Percentiles rank a stretch among this genome's conserved stretches.
These are phyloP conservation scores for Aureobasidium sp. DNA, from an alignment of 2,329 filamentous ascomycete species.

Conservation along the genomic window DNA sequence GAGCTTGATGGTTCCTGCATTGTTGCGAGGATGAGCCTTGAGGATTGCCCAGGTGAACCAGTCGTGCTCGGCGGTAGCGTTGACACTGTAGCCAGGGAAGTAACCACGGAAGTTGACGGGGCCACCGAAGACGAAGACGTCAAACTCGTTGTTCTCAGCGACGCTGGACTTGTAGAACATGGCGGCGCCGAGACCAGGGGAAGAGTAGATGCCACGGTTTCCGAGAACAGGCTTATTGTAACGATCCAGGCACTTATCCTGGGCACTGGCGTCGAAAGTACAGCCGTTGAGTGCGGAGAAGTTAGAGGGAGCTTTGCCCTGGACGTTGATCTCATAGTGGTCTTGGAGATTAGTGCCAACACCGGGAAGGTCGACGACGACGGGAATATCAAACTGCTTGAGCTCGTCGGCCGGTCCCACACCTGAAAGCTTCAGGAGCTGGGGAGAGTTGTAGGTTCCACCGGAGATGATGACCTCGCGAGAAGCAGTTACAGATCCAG, in stretches of 20 bases:
- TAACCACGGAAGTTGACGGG: slow-evolving; percentile 50
- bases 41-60: slow-evolving; percentile 47
- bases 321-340: slow-evolving; percentile 48
- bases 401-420: slow-evolving; percentile 52
- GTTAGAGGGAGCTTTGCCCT: slow-evolving; percentile 38
- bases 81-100: slow-evolving; percentile 47
- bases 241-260: slow-evolving; percentile 34
- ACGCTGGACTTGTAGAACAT: slow-evolving; percentile 35
- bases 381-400: slow-evolving; percentile 44
- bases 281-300: slow-evolving; percentile 27
- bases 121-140: slow-evolving; percentile 49
- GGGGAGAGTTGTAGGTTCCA: slow-evolving; percentile 57
- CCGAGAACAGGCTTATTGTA: neutral
- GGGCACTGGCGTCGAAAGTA: slow-evolving; percentile 37
- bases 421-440: slow-evolving; percentile 59
- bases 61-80: slow-evolving; percentile 37
- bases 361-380: slow-evolving; percentile 51
- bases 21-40: slow-evolving; percentile 57
- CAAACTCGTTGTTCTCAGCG: slow-evolving; percentile 31
- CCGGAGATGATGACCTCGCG: slow-evolving; percentile 41
- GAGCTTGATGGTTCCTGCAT: slow-evolving; percentile 54
- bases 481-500: slow-evolving; percentile 31
- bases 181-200: slow-evolving; percentile 48
- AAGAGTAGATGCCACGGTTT: slow-evolving; percentile 34
- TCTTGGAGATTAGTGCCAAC: slow-evolving; percentile 60